These are phyloP conservation scores for Russula compacta DNA, from an alignment of 768 basidiomycete species.

Conservation along the genomic window DNA sequence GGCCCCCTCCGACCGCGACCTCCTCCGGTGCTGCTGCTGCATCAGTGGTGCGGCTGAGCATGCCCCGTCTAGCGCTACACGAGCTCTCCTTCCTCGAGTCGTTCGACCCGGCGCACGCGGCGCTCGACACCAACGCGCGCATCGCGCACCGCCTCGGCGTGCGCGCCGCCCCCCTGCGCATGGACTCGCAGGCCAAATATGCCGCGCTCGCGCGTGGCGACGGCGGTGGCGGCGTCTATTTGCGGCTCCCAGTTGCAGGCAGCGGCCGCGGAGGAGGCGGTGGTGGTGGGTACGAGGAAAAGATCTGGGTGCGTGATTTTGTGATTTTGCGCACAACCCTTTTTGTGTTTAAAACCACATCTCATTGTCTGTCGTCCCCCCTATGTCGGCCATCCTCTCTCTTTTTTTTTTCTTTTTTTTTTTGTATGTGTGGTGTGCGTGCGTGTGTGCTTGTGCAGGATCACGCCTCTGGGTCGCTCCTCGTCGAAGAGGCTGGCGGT, in stretches of 20 bases:
- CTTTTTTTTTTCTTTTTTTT: neutral
- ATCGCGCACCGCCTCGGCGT: constrained; percentile 63
- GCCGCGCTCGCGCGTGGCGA: constrained; percentile 78
- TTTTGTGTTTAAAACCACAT: too few relatives aligned
- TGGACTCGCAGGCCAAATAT: constrained; percentile 98
- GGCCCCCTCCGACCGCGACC: constrained; percentile 29
- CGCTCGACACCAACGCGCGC: constrained; percentile 73
- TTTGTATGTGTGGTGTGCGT: neutral
- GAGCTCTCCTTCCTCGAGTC: constrained; percentile 76
- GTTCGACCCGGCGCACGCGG: constrained; percentile 85
- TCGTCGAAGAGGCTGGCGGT: constrained; percentile 87
- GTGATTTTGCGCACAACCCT: neutral
- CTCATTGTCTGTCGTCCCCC: neutral
- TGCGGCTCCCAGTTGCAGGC: constrained; percentile 66
- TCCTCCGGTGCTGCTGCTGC: constrained; percentile 21
- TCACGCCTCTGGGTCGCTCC: constrained; percentile 78
- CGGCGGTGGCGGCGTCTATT: constrained; percentile 55
- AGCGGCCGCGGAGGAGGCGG: constrained; percentile 33
- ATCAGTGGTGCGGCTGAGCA: constrained; percentile 32
- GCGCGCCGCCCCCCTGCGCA: constrained; percentile 56
- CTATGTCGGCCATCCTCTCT: too few relatives aligned
- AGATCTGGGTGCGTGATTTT: constrained; percentile 73
- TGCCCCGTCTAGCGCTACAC: constrained; percentile 40
- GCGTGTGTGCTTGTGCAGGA: constrained; percentile 55
- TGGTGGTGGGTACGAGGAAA: constrained; percentile 73